A percentile compares a stretch with the other conserved stretches of the same genome.
These are phyloP conservation scores for Cenchrus fungigraminus DNA, from an alignment of 176 grass and related monocot genomes.

Conservation along the genomic window DNA sequence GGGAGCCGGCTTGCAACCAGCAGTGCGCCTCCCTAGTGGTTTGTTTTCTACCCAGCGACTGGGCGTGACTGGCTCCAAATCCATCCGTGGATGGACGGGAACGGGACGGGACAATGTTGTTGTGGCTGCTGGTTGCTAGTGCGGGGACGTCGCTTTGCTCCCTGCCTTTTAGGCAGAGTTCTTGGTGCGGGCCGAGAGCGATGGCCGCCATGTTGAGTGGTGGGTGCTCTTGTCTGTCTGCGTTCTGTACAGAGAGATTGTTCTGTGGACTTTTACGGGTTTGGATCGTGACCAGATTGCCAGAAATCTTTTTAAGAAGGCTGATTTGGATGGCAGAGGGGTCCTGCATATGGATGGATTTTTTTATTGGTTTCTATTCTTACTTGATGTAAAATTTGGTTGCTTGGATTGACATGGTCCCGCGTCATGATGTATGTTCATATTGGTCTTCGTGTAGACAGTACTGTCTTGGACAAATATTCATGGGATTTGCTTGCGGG, in stretches of 20 bases:
- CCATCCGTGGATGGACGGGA: slow-evolving; percentile 4
- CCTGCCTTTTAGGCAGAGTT: slow-evolving; percentile 47
- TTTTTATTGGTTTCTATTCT: slow-evolving; percentile 1
- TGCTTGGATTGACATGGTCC: slow-evolving; percentile 1
- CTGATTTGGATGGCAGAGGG: neutral
- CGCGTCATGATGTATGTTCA: neutral
- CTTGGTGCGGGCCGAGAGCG: slow-evolving; percentile 23
- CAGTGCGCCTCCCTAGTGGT: slow-evolving; percentile 34
- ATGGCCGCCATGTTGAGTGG: slow-evolving; percentile 4
- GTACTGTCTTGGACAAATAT: neutral
- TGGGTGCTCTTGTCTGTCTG: slow-evolving; percentile 1
- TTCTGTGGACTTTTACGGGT: slow-evolving; percentile 34
- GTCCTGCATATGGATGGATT: neutral
- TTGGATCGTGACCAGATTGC: slow-evolving; percentile 20
- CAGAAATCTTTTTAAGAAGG: neutral
- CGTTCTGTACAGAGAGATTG: slow-evolving; percentile 10
- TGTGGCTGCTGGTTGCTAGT: slow-evolving; percentile 49
- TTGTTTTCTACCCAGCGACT: slow-evolving; percentile 39
- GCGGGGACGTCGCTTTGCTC: slow-evolving; percentile 49
- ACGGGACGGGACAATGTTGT: slow-evolving; percentile 22
- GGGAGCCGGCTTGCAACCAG: neutral
- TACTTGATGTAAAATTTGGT: neutral
- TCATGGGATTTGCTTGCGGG: neutral
- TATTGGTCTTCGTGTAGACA: slow-evolving; percentile 11
- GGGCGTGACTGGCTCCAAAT: neutral